Percentiles rank a stretch among this genome's conserved stretches.
These are phyloP conservation scores for Platismatia glauca DNA, from an alignment of 495 filamentous ascomycete genomes.

Conservation along the genomic window DNA sequence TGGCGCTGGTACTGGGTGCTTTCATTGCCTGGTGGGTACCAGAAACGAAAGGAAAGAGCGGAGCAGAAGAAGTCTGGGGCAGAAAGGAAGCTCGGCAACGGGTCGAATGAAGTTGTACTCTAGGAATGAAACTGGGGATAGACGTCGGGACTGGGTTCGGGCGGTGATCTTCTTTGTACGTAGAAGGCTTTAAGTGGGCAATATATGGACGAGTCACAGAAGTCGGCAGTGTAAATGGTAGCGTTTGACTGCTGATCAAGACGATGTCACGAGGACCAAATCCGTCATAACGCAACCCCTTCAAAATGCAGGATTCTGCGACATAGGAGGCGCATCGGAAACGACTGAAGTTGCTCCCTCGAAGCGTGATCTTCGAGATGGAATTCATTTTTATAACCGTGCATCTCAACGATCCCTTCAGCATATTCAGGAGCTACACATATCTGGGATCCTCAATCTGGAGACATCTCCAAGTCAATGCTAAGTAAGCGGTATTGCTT, in stretches of 20 bases:
- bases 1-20: slow-evolving; percentile 53
- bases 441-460: background rate
- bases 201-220: background rate
- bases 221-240: background rate
- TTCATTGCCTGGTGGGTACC: slow-evolving; percentile 68
- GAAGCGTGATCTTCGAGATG: background rate
- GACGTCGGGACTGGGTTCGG: background rate
- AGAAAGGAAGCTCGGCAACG: slow-evolving; percentile 28
- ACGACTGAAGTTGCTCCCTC: background rate
- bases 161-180: background rate
- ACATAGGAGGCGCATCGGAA: background rate
- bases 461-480: background rate
- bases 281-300: background rate
- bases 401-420: background rate
- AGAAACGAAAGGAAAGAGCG: slow-evolving; percentile 74
- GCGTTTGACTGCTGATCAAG: background rate
- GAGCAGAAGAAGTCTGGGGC: slow-evolving; percentile 83
- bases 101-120: slow-evolving; percentile 2
- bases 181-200: background rate
- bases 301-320: background rate
- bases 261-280: background rate
- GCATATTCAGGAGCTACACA: background rate
- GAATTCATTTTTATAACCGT: background rate
- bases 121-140: background rate
- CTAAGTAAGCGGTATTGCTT: background rate